Evolutionary conservation across 1,284 basidiomycete genomes (phyloP), one percentile per base, ranked within the genome.

Genomic region (Irpex rosettiformis): DNA sequence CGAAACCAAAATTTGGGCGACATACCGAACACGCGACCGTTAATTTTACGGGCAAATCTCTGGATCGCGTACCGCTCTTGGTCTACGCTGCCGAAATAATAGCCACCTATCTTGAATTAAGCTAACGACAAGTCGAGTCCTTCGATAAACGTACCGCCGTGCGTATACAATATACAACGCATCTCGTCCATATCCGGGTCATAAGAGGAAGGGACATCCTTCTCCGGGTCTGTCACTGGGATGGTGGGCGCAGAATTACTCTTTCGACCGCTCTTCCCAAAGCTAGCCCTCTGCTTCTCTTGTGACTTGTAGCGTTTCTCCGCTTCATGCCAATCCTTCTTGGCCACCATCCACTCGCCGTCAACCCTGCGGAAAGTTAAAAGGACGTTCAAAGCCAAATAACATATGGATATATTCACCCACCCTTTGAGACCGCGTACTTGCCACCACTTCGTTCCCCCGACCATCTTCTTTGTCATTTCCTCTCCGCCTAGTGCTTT

Each of bases 401-500:
- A n/a, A 42, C 13, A 51, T 16, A 18, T 54, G 18, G n/a, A 5
- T 53, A 21, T 24, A 29, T 48, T 49, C 42, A 67, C 79, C 57
- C 65, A 94, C 90, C 81, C 93, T 69, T 77, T 76, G 59, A 85
- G 72, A n/a, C 89, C 87, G 33, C 93, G 85, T 18, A 94, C 90
- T 71, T 96, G 95, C 96, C 96, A 98, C 95, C 96, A 98, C 68
- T 94, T 94, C 5, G 86, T 86, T 1, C 96, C 96, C 16, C 96
- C 96, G 1, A 95, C 87, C 25, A 95, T 71, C 56, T 82, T 82
- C 64, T 85, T 83, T 7, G 91, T 84, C 55, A 80, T 77, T 29
- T 89, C 88, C 63, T 91, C 84, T 7, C 95, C 94, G 0, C 96
- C 96, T 10, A 99, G 79, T 1, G 88, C 94, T 59, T 84, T 77